Evolutionary conservation across 805 yeast species (phyloP), one percentile per base, ranked within the genome.

Genomic region (Suhomyces sp.): DNA sequence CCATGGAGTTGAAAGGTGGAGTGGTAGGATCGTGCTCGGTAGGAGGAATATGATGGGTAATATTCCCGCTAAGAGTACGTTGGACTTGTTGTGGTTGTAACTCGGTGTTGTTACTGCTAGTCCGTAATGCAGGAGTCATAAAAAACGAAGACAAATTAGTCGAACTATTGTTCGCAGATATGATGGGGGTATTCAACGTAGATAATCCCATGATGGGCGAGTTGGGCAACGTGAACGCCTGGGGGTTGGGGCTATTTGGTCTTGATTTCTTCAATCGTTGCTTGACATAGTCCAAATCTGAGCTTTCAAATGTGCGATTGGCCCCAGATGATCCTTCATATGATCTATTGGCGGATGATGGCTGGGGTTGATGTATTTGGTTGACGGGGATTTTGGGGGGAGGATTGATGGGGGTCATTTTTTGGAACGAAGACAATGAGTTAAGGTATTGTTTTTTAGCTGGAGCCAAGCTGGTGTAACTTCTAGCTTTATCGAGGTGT

Each of bases 381-480:
- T n/a, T n/a, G n/a, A n/a, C n/a, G 8, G 16, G n/a, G 12, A 18
- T 24, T n/a, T 40, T 47, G 19, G 42, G 35, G 5, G 43, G 44
- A 6, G 43, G 46, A 14, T 37, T 45, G 19, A 53, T 25, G 3
- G 46, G 42, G 2, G 36, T 33, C 54, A 38, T 31, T 50, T 80
- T 66, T 51, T 79, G 84, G 35, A 81, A 54, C 3, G 83, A 71
- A 31, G 69, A 60, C 27, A 70, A 54, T 4, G 74, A 57, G 47
- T 52, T 63, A 28, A 67, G 46, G 4, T 29, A 28, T 24, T 28
- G 32, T 22, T 39, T 39, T 21, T 35, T 38, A 25, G 42, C 19
- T 10, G 31, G 26, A 4, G 46, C 31, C 28, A 40, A 31, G 8
- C 40, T 40, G 11, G 47, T 43, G 35, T 40, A 43, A 31, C 47